These are phyloP conservation scores for Pichia heedii DNA, from an alignment of 805 yeast species.

Conservation along the genomic window DNA sequence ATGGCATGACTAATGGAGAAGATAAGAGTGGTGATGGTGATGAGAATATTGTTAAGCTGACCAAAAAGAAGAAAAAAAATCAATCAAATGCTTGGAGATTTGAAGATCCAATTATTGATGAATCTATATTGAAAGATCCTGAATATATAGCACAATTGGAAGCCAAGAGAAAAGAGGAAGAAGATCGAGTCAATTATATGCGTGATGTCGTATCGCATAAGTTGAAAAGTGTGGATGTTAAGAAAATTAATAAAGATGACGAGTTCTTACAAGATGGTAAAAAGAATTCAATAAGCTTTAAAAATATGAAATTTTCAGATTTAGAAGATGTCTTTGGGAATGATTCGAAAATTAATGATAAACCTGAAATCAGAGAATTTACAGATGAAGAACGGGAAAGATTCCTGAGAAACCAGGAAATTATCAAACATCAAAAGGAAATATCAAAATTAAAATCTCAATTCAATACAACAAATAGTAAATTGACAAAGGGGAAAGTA, in stretches of 20 bases:
- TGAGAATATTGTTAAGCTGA: background rate
- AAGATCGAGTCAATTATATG: background rate
- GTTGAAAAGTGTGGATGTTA: constrained; percentile 6
- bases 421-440: constrained; percentile 12
- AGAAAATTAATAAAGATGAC: background rate
- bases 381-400: constrained; percentile 12
- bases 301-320: background rate
- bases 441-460: constrained; percentile 8
- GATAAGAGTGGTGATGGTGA: background rate
- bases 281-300: background rate
- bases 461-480: constrained; percentile 1
- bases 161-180: constrained; percentile 3
- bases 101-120: constrained; percentile 13
- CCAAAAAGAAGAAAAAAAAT: constrained; percentile 6
- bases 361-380: constrained; percentile 9
- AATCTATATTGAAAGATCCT: constrained; percentile 15
- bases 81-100: constrained; percentile 25
- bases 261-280: background rate
- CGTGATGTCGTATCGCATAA: constrained; percentile 6
- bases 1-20: background rate
- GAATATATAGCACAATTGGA: constrained; percentile 12
- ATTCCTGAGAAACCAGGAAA: constrained; percentile 10
- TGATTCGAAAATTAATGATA: background rate
- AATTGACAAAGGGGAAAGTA: constrained; percentile 1
- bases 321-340: background rate